Evolutionary conservation across 768 basidiomycete genomes (phyloP).

Genomic region (Lentinula raphanica): DNA sequence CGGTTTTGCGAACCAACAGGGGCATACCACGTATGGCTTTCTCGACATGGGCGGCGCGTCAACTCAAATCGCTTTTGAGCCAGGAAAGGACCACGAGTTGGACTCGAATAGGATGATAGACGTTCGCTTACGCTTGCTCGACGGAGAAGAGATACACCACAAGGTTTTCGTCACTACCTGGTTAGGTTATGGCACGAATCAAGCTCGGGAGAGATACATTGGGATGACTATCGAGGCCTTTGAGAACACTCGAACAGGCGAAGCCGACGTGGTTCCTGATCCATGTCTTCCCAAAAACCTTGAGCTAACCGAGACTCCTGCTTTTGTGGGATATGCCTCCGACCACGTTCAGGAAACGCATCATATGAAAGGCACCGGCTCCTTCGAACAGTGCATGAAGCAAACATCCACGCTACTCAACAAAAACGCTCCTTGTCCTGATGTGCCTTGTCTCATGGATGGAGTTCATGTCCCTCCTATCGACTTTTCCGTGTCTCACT

Average conservation of each 20-base stretch:
- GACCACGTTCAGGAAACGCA: conserved; percentile 48
- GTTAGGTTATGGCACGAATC: conserved; percentile 97
- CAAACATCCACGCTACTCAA: conserved; percentile 76
- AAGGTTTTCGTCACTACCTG: conserved; percentile 97
- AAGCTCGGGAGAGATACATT: conserved; percentile 92
- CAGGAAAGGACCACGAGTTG: conserved; percentile 51
- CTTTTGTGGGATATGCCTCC: conserved; percentile 33
- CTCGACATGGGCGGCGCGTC: conserved; percentile 99
- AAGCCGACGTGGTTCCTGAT: conserved; percentile 54
- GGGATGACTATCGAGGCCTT: conserved; percentile 57
- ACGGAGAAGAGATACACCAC: conserved; percentile 84
- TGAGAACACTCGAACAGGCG: conserved; percentile 33
- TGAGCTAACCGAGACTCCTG: conserved; percentile 50
- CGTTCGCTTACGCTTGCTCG: conserved; percentile 75
- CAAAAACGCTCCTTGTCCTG: conserved; percentile 76
- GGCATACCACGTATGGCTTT: conserved; percentile 90
- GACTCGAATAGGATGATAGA: conserved; percentile 65
- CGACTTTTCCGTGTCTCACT: conserved; percentile 88
- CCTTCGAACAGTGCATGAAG: conserved; percentile 78
- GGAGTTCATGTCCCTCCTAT: conserved; percentile 92
- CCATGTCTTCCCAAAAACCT: conserved; percentile 88
- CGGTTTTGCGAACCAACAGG: conserved; percentile 60
- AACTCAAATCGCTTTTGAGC: conserved; percentile 98
- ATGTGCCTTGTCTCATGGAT: conserved; percentile 87
- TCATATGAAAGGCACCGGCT: conserved; percentile 78